Evolutionary conservation across 768 basidiomycete genomes (phyloP), one percentile per base, ranked within the genome.

Genomic region (Termitomyces sp.): DNA sequence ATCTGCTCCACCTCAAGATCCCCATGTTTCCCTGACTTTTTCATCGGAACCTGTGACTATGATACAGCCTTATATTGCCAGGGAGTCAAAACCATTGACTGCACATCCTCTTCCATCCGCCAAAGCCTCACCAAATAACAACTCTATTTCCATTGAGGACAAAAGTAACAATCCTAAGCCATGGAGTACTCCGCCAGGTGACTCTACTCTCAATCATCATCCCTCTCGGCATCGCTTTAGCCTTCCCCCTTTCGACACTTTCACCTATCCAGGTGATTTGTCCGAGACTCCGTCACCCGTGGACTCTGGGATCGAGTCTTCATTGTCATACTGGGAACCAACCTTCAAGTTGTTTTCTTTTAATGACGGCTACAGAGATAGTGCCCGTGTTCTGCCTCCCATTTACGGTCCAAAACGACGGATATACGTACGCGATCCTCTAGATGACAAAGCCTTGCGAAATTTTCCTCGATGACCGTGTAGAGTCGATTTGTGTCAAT

Each of bases 371-470:
- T 61, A 66, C 52, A 63, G 69, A 61, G 69, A 67, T 22, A 67
- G 65, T 24, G 55, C 67, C 57, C 76, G 88, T 27, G 84, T 79
- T 8, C 84, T 89, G 16, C 84, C 82, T 7, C 86, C 87, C 14
- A 74, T 90, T 49, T 72, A 79, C 53, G 71, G 79, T 20, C 72
- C 87, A 55, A 76, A 74, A 46, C 78, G 84, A 22, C 72, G 67
- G 61, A 79, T 81, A 7, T 88, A 85, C 55, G 75, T 79, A 49
- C 78, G 88, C 56, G 77, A 85, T 55, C 83, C 82, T 26, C 63
- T 76, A 29, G 88, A 90, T 67, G 88, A 89, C 62, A 77, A 76
- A 58, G 78, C 80, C 39, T 66, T 90, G 63, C 76, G 86, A 39
- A 67, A 79, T 53, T 71, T 85, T 46, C 61, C 66, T 32, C 68